Base-by-base conservation (phyloP, 305 asterid species). In the Fraxinus baroniana region DNA sequence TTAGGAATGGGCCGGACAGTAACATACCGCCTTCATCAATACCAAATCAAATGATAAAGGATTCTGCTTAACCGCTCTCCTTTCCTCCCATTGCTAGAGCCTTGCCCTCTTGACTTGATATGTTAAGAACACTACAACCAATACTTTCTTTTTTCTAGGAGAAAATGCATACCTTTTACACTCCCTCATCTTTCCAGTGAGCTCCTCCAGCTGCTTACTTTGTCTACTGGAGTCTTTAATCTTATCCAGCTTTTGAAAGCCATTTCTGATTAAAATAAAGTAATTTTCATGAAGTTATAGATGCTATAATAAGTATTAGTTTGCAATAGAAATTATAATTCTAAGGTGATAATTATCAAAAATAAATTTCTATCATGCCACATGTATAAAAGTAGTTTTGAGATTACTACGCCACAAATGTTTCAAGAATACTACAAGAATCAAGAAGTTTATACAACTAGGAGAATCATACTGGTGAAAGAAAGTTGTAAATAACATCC, bases 191-290 rank as follows among this genome's bases (percentile, higher is more conserved):
- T 92, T 94, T 88, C 90, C 98, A 0, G 99, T 86, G 82, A 96
- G 99, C 74, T 96, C 99, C 88, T 96, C 99, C 83, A 96, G 90
- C 90, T 94, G 98, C 87, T 94, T 96, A 85, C 96, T 96, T 85
- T 94, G 98, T 86, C 99, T 93, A 60, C 80, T 94, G 75, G 99
- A 88, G 87, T 96, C 99, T 86, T 96, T 96, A 85, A 96, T 89
- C 88, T 96, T 96, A 86, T 94, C 98, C 89, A 96, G 90, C 93
- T 96, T 96, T 85, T 94, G 98, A 86, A 96, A 96, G 81, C 99
- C 99, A 93, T 96, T 93, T 86, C 99, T 96, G 90, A 49, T 86
- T 7, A 79, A 72, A 32, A 75, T 83, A 15, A 3, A 75, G 79
- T 70, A 39, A 77, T 33, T 9, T 17, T 30, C 64, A 57, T 35